Conservation (phyloP, 768 basidiomycete genomes). For the Nevesoporus exiguus region DNA sequence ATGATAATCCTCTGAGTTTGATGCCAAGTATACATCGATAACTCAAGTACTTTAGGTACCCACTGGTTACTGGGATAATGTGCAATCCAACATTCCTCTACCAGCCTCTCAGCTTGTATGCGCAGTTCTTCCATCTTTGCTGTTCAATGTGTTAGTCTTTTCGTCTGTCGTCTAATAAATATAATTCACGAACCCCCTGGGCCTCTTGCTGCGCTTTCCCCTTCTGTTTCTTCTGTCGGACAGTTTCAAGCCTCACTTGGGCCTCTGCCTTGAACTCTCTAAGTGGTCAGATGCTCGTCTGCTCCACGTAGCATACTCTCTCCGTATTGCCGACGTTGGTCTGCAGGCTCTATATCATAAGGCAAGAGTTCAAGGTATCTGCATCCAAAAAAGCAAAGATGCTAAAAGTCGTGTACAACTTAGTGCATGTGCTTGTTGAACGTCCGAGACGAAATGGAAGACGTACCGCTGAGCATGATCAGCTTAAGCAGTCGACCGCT, state of each 20-base stretch:
- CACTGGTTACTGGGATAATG: too few relatives aligned
- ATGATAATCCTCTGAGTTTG: too few relatives aligned
- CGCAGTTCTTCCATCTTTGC: constrained; percentile 63
- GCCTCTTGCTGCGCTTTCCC: constrained; percentile 67
- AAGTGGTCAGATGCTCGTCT: constrained; percentile 73
- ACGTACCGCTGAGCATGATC: constrained; percentile 84
- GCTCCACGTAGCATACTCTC: constrained; percentile 79
- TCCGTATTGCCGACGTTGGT: constrained; percentile 87
- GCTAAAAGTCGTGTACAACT: constrained; percentile 37
- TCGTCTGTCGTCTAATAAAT: background rate
- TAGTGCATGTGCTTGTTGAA: background rate
- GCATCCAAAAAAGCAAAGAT: constrained; percentile 81
- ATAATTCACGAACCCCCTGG: constrained; percentile 51
- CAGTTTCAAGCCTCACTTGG: constrained; percentile 70
- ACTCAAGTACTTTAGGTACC: too few relatives aligned
- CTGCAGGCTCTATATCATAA: constrained; percentile 83
- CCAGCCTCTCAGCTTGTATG: constrained; percentile 72
- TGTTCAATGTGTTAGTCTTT: constrained; percentile 23
- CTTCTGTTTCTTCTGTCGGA: constrained; percentile 73
- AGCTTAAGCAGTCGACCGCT: constrained; percentile 75
- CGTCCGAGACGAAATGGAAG: background rate
- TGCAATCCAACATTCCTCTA: constrained; percentile 70
- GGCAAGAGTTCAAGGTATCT: constrained; percentile 66
- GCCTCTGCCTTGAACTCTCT: constrained; percentile 71
- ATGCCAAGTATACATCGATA: too few relatives aligned